Evolutionary conservation across 176 grass and related monocot species (phyloP).

Genomic region (Guadua angustifolia): DNA sequence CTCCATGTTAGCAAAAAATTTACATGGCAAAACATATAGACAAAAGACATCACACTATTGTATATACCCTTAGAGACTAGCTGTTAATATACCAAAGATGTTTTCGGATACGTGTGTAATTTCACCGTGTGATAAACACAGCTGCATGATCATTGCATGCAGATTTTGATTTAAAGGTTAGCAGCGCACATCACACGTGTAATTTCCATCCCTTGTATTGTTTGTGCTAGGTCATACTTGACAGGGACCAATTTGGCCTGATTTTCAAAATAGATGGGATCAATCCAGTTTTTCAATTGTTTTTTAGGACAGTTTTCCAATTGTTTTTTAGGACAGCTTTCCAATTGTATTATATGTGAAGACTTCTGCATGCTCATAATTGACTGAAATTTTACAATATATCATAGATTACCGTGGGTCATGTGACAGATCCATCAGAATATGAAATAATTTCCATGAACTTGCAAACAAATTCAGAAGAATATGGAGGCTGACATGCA

Average conservation of each 20-base stretch:
- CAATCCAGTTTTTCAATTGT: neutral
- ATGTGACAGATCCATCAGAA: neutral
- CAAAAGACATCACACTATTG: too few relatives aligned
- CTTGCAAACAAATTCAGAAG: conserved; percentile 34
- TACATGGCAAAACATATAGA: too few relatives aligned
- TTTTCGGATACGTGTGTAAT: neutral
- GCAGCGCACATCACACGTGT: neutral
- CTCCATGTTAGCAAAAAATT: too few relatives aligned
- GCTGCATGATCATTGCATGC: neutral
- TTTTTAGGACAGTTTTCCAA: neutral
- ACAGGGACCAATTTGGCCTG: neutral
- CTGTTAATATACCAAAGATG: neutral
- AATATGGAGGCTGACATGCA: conserved; percentile 38
- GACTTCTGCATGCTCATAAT: neutral
- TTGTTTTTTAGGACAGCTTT: neutral
- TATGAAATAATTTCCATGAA: conserved; percentile 1
- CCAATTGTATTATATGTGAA: neutral
- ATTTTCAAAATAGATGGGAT: neutral
- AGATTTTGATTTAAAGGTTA: neutral
- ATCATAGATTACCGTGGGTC: neutral
- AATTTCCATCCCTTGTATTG: neutral
- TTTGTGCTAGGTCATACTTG: neutral
- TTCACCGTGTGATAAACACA: neutral
- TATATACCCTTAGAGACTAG: neutral
- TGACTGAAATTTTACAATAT: neutral